Evolutionary conservation across 1,284 basidiomycete species (phyloP).

Genomic region (Sanghuangporus weigelae): DNA sequence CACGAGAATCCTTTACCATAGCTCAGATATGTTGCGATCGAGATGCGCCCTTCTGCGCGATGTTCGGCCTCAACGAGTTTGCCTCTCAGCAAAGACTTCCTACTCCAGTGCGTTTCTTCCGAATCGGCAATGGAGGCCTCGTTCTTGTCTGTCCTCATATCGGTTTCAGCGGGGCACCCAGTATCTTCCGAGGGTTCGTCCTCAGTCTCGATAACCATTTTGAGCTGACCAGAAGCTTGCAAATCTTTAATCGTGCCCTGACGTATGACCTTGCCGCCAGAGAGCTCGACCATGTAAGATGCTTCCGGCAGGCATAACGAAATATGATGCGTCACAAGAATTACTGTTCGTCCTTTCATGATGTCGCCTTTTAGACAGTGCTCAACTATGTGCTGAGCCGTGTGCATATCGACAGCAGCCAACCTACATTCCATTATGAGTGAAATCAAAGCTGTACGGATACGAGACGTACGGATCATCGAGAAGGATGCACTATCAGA

Average conservation of each 20-base stretch:
- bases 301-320: conserved; percentile 61
- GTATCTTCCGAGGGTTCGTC: conserved; percentile 30
- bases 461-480: conserved; percentile 66
- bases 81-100: conserved; percentile 29
- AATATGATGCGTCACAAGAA: conserved; percentile 87
- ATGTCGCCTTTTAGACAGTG: conserved; percentile 61
- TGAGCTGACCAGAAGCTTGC: conserved; percentile 44
- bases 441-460: conserved; percentile 5
- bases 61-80: conserved; percentile 60
- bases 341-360: conserved; percentile 61
- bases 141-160: conserved; percentile 28
- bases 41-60: conserved; percentile 60
- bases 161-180: conserved; percentile 18
- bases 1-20: conserved; percentile 6
- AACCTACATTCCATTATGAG: conserved; percentile 39
- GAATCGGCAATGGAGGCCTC: conserved; percentile 33
- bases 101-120: not conserved
- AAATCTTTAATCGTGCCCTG: conserved; percentile 55
- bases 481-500: conserved; percentile 62
- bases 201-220: conserved; percentile 46
- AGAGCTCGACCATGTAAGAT: conserved; percentile 62
- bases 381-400: conserved; percentile 67
- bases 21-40: conserved; percentile 41
- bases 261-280: conserved; percentile 52
- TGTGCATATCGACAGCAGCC: conserved; percentile 87